These are phyloP conservation scores for Kodamaea lidongshanica DNA, from an alignment of 805 yeast genomes.

Conservation along the genomic window DNA sequence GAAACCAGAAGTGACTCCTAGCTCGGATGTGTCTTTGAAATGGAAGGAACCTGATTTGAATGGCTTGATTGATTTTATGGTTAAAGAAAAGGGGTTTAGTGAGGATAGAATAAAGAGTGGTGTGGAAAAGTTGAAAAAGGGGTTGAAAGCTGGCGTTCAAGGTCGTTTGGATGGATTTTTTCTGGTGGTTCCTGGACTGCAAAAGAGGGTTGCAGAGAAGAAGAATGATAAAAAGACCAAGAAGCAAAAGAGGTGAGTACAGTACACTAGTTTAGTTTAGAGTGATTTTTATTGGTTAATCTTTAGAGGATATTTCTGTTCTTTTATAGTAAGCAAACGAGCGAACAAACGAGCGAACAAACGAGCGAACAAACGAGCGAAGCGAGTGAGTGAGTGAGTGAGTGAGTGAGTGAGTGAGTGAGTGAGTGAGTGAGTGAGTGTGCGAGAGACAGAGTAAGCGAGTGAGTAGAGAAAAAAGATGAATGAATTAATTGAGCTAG, in stretches of 20 bases:
- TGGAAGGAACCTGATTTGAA: constrained; percentile 89
- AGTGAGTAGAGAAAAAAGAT: too few relatives aligned
- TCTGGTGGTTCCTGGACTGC: constrained; percentile 48
- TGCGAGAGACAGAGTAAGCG: too few relatives aligned
- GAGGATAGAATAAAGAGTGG: constrained; percentile 90
- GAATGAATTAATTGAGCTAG: too few relatives aligned
- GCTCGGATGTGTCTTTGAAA: constrained; percentile 59
- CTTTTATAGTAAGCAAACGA: too few relatives aligned
- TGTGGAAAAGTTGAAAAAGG: constrained; percentile 77
- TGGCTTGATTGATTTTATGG: constrained; percentile 77
- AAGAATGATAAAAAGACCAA: constrained; percentile 25
- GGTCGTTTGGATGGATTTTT: constrained; percentile 92
- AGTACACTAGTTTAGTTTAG: too few relatives aligned
- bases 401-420: too few relatives aligned
- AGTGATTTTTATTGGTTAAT: too few relatives aligned
- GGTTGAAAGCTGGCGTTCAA: constrained; percentile 78
- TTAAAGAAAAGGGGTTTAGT: constrained; percentile 80
- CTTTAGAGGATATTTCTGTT: too few relatives aligned
- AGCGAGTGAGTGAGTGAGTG: too few relatives aligned
- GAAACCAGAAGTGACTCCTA: constrained; percentile 70
- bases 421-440: too few relatives aligned
- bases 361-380: too few relatives aligned
- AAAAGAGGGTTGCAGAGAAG: constrained; percentile 28
- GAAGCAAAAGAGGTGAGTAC: constrained; percentile 23
- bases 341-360: too few relatives aligned